A percentile compares a stretch with the other conserved stretches of the same genome.
phyloP scores from a whole-genome alignment of 2,329 filamentous ascomycete genomes.

The Xylariaceae sp. region DNA sequence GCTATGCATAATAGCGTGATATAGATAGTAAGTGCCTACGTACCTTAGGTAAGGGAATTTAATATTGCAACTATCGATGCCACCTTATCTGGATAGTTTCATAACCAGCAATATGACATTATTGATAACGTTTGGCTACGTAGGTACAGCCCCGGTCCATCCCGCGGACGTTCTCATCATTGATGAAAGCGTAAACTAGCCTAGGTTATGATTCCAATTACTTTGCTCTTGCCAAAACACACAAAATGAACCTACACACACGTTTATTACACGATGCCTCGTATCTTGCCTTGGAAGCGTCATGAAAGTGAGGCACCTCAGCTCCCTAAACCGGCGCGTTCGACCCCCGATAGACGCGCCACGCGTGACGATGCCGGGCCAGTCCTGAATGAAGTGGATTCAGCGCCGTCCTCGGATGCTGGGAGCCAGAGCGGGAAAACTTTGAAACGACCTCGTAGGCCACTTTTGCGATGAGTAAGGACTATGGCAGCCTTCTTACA shows the following conservation, averaged over 20 bases:
- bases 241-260: neutral
- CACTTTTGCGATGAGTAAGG: neutral
- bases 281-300: conserved; percentile 48
- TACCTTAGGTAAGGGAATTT: no score
- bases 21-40: no score
- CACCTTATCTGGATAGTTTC: no score
- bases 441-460: conserved; percentile 13
- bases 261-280: conserved; percentile 37
- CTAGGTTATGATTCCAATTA: neutral
- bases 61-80: no score
- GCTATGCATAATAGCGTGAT: no score
- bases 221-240: neutral
- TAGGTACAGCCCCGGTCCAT: no score
- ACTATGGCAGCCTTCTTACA: neutral
- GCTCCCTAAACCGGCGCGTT: conserved; percentile 9
- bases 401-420: conserved; percentile 9
- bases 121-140: no score
- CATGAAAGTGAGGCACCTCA: conserved; percentile 18
- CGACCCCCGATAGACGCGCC: conserved; percentile 16
- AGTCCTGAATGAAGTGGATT: conserved; percentile 7
- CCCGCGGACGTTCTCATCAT: no score
- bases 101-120: no score
- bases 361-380: conserved; percentile 11
- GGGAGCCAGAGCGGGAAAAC: conserved; percentile 7
- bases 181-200: no score